Evolutionary conservation across 2,329 filamentous ascomycete species (phyloP).

Genomic region (Penicillium sp.): DNA sequence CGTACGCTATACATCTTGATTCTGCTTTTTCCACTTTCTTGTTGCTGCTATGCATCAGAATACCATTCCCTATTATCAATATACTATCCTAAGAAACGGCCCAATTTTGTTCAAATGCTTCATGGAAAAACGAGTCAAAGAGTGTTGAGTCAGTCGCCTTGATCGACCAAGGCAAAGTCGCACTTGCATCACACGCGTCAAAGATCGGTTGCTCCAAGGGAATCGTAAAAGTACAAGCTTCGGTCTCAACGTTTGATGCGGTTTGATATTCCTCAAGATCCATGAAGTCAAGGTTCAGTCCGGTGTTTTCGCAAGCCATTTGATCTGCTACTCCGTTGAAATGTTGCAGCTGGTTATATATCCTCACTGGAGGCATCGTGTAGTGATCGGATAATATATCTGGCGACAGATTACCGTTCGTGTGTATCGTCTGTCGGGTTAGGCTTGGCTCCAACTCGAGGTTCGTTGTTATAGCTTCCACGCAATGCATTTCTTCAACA

Average conservation of each 20-base stretch:
- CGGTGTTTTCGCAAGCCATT: too few species aligned
- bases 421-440: not conserved
- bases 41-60: not conserved
- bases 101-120: not conserved
- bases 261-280: not conserved
- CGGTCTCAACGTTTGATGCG: not conserved
- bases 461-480: not conserved
- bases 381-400: not conserved
- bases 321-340: not conserved
- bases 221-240: not conserved
- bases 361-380: not conserved
- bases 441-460: not conserved
- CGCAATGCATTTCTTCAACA: not conserved
- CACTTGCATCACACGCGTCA: not conserved
- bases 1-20: too few species aligned
- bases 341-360: not conserved
- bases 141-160: not conserved
- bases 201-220: not conserved
- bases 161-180: not conserved
- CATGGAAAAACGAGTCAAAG: not conserved
- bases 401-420: not conserved
- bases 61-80: not conserved
- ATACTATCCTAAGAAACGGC: not conserved
- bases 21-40: too few species aligned
- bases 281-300: not conserved